These are phyloP conservation scores for Wickerhamiella cacticola DNA, from an alignment of 805 yeast species.

Conservation along the genomic window DNA sequence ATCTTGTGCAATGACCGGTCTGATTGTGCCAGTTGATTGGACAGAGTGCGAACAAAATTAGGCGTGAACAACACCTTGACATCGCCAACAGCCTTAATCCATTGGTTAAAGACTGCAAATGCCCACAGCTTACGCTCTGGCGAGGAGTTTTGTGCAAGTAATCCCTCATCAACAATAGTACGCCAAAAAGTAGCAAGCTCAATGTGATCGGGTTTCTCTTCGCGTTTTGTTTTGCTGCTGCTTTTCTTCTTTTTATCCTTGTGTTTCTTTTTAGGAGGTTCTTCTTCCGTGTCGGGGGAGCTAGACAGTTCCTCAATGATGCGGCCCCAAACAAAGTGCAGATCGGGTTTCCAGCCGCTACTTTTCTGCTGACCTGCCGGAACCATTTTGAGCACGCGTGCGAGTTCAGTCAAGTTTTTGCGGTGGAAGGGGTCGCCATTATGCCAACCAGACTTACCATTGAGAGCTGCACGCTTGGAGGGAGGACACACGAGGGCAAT, in stretches of 20 bases:
- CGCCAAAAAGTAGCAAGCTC: constrained; percentile 63
- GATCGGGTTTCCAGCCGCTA: constrained; percentile 20
- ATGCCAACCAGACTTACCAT: constrained; percentile 42
- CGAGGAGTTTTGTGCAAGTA: constrained; percentile 65
- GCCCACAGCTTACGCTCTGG: constrained; percentile 83
- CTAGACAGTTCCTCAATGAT: constrained; percentile 34
- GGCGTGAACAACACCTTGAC: constrained; percentile 23
- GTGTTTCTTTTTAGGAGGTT: constrained; percentile 29
- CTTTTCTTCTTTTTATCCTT: constrained; percentile 24
- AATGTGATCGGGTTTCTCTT: constrained; percentile 24
- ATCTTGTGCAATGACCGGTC: constrained; percentile 57
- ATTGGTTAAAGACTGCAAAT: constrained; percentile 51
- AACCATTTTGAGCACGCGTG: constrained; percentile 42
- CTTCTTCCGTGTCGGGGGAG: constrained; percentile 18
- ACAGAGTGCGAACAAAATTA: constrained; percentile 58
- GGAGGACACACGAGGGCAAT: constrained; percentile 46
- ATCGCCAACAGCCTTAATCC: constrained; percentile 29
- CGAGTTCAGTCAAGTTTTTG: constrained; percentile 49
- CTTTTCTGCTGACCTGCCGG: constrained; percentile 29
- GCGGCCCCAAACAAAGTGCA: constrained; percentile 28
- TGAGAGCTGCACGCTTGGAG: constrained; percentile 15
- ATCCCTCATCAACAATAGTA: constrained; percentile 62
- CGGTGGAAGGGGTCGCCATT: constrained; percentile 59
- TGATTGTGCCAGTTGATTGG: constrained; percentile 60
- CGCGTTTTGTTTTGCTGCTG: constrained; percentile 18